These are phyloP conservation scores for Daldinia caldariorum DNA, from an alignment of 495 filamentous ascomycete species.

Conservation along the genomic window DNA sequence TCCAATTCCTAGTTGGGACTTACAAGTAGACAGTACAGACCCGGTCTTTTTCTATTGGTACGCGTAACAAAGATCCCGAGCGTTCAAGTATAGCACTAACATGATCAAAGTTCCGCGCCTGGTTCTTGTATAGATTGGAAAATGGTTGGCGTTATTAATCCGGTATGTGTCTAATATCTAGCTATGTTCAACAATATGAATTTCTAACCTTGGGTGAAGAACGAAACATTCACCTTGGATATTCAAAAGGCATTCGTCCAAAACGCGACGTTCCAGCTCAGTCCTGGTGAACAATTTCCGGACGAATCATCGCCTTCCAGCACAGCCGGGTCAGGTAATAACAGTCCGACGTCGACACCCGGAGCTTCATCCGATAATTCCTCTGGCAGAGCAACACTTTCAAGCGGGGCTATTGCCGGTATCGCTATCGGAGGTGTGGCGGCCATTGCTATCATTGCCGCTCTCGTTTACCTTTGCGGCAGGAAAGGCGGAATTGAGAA, in stretches of 20 bases:
- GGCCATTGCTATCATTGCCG: conserved; percentile 50
- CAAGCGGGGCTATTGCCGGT: conserved; percentile 57
- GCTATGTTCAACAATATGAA: neutral
- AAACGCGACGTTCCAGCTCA: conserved; percentile 48
- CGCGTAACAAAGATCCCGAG: neutral
- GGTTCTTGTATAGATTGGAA: conserved; percentile 51
- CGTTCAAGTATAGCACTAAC: neutral
- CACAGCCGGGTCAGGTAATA: conserved; percentile 6
- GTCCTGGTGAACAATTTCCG: conserved; percentile 53
- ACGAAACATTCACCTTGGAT: conserved; percentile 44
- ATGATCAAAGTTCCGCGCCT: conserved; percentile 19
- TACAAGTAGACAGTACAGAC: conserved; percentile 62
- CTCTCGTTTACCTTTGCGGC: conserved; percentile 56
- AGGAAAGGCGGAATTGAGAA: conserved; percentile 50
- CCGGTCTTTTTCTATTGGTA: conserved; percentile 71
- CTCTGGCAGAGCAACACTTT: conserved; percentile 18
- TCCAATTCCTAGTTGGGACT: conserved; percentile 56
- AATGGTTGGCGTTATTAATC: conserved; percentile 64
- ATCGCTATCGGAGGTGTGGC: conserved; percentile 58
- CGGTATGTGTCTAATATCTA: conserved; percentile 28
- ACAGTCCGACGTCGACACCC: conserved; percentile 4
- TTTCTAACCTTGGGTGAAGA: conserved; percentile 28
- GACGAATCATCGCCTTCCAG: conserved; percentile 34
- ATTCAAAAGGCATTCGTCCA: conserved; percentile 44
- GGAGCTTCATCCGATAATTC: conserved; percentile 7